Evolutionary conservation across 176 grass and related monocot species (phyloP).

Genomic region (Avena eriantha): DNA sequence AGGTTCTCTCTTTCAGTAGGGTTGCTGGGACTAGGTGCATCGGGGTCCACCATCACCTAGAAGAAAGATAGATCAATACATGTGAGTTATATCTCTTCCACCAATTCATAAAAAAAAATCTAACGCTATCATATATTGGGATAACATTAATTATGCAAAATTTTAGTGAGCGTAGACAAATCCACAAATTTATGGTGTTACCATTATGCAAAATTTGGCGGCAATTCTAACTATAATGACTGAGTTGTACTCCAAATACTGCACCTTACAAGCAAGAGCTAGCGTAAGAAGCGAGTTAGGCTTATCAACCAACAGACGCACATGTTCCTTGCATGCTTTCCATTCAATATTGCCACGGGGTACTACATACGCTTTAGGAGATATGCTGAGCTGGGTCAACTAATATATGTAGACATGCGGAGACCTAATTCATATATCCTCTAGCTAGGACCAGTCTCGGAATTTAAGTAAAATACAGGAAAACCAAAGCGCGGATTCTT

Average conservation of each 20-base stretch:
- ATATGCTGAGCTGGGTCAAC: constrained; percentile 38
- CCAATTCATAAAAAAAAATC: background rate
- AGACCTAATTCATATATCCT: background rate
- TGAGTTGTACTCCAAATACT: background rate
- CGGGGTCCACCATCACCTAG: constrained; percentile 98
- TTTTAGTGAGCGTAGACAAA: background rate
- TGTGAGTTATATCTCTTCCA: constrained; percentile 5
- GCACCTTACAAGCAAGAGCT: constrained; percentile 1
- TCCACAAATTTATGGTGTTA: background rate
- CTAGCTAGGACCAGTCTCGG: background rate
- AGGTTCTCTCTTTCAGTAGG: constrained; percentile 91
- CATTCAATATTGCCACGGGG: background rate
- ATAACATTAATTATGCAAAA: too few species aligned
- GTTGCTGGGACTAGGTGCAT: constrained; percentile 94
- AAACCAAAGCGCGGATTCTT: background rate
- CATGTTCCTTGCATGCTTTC: constrained; percentile 32
- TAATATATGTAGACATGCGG: constrained; percentile 23
- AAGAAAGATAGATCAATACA: constrained; percentile 33
- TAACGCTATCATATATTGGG: background rate
- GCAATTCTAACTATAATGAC: background rate
- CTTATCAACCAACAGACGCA: constrained; percentile 30
- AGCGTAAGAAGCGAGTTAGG: constrained; percentile 28
- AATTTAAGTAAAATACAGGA: constrained; percentile 23
- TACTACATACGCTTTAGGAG: constrained; percentile 26
- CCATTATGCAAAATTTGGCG: background rate